Base-by-base conservation (phyloP, 106 monocot species). In the Dendrobium chrysotoxum region DNA sequence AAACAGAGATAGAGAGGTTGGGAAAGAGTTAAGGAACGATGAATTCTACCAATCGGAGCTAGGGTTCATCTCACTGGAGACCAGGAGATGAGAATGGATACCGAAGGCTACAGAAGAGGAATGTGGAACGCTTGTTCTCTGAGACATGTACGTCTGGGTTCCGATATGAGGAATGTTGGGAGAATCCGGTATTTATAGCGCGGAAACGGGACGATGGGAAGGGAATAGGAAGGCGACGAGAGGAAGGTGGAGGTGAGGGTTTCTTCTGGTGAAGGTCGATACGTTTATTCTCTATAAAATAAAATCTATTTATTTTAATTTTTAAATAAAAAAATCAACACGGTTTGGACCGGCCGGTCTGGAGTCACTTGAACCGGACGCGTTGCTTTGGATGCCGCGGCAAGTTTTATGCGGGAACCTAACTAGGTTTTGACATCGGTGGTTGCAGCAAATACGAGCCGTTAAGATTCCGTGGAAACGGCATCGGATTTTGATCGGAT, bases 81-180 rank as follows among this genome's bases (percentile, higher is more conserved):
- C 54, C 16, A 84, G 53, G 82, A 86, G 82, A 58, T 84, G 86
- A 42, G 79, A 79, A 21, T 79, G 83, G 41, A 79, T 78, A 50
- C 78, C 71, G 73, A 85, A 85, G 40, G 85, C 85, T 81, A 85
- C 72, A 1, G 85, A 81, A 16, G 85, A 85, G 21, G 85, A 85
- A 28, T 85, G 85, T 18, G 85, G 85, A 39, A 81, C 77, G 80
- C 50, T 77, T 31, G 55, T 50, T 40, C 85, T 85, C 38, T 85
- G 85, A 81, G 85, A 85, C 85, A 85, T 85, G 35, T 31, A 66
- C 5, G 0, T 11, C 15, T 25, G 35, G 15, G 4, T 2, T 28
- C 8, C 70, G 15, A 73, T 21, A 25, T 4, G 1, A 6, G 74
- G 21, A 7, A 23, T 21, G 23, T 9, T 23, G 5, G 64, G 12